Evolutionary conservation across 108 stramenopile genomes (phyloP).

Genomic region (Skeletonema tropicum): DNA sequence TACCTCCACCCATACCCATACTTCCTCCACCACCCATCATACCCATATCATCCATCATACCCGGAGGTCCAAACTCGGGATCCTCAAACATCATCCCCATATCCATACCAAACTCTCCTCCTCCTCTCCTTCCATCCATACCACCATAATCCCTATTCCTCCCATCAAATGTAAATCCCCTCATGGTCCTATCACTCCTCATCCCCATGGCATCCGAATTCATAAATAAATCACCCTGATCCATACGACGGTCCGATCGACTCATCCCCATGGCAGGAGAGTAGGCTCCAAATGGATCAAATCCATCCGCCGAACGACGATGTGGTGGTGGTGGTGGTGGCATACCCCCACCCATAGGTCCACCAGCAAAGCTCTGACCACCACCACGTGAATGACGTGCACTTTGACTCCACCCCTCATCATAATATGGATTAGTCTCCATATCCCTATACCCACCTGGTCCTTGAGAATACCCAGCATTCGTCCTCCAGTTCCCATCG

Average conservation of each 20-base stretch:
- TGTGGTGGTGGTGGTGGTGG: background rate
- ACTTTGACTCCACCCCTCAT: background rate
- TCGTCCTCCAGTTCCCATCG: background rate
- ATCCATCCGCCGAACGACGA: background rate
- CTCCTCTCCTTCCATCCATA: background rate
- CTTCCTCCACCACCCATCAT: constrained; percentile 8
- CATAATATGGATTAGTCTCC: background rate
- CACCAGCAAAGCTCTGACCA: too few relatives aligned
- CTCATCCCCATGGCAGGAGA: background rate
- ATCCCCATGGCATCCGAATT: background rate
- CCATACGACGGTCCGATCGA: background rate
- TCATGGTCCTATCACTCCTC: background rate
- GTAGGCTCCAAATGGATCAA: background rate
- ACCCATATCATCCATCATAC: constrained; percentile 4
- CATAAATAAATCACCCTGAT: background rate
- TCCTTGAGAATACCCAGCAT: background rate
- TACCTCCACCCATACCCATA: background rate
- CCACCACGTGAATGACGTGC: background rate
- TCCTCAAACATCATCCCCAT: background rate
- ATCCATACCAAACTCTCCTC: background rate
- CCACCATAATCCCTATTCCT: background rate
- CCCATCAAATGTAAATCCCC: background rate
- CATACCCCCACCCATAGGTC: background rate
- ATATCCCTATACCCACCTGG: background rate
- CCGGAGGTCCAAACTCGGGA: background rate